Evolutionary conservation across 1,284 basidiomycete genomes (phyloP).

Genomic region (Neolentinus lepideus): DNA sequence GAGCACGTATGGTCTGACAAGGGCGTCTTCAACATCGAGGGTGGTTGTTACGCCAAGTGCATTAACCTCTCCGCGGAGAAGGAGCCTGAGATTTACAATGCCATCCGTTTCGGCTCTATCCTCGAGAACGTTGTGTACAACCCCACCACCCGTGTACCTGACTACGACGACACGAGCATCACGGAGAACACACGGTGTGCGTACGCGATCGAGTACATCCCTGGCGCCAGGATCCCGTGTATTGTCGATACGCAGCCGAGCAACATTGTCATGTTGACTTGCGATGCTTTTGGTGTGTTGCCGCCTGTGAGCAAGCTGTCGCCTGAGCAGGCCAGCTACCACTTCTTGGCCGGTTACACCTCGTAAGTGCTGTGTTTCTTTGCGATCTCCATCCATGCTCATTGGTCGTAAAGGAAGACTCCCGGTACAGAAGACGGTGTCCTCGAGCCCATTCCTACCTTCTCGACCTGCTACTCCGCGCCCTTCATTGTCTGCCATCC

Average conservation of each 20-base stretch:
- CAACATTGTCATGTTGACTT: slow-evolving; percentile 98
- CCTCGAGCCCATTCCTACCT: slow-evolving; percentile 96
- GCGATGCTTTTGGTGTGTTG: slow-evolving; percentile 97
- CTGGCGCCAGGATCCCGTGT: slow-evolving; percentile 93
- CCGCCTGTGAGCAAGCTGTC: slow-evolving; percentile 93
- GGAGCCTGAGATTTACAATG: slow-evolving; percentile 97
- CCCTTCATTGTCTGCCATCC: slow-evolving; percentile 99
- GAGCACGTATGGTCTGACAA: slow-evolving; percentile 98
- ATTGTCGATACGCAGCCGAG: slow-evolving; percentile 78
- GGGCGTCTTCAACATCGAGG: slow-evolving; percentile 99
- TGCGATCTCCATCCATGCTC: slow-evolving; percentile 2
- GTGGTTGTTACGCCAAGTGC: slow-evolving; percentile 98
- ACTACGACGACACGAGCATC: slow-evolving; percentile 96
- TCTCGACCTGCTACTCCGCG: slow-evolving; percentile 98
- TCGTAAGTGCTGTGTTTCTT: slow-evolving; percentile 44
- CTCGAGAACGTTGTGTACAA: slow-evolving; percentile 99
- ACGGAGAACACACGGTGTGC: slow-evolving; percentile 99
- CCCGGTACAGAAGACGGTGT: slow-evolving; percentile 99
- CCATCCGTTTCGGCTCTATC: slow-evolving; percentile 93
- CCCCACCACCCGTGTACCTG: slow-evolving; percentile 78
- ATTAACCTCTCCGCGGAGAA: slow-evolving; percentile 95
- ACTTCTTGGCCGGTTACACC: slow-evolving; percentile 96
- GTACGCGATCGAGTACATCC: slow-evolving; percentile 96
- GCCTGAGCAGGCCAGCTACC: slow-evolving; percentile 94
- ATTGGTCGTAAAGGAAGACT: slow-evolving; percentile 53